Percentiles rank a stretch among this genome's conserved stretches.
phyloP scores from a whole-genome alignment of 441 rosid genomes.

The Brassica hybrid region DNA sequence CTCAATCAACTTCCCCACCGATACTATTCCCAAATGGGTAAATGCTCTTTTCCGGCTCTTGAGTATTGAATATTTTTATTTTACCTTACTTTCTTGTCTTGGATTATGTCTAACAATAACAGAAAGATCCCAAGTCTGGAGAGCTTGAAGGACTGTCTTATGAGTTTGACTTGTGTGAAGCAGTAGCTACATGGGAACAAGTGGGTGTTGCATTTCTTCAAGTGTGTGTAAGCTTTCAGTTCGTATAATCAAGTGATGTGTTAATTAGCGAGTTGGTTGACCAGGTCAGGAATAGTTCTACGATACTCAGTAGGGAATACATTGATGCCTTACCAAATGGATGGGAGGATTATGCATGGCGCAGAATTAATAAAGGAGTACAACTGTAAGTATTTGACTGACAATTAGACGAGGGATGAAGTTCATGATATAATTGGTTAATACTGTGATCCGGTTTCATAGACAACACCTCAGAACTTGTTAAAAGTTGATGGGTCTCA shows the following conservation, averaged over 20 bases:
- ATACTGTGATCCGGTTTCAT: background rate
- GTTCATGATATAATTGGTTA: background rate
- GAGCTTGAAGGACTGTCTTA: constrained; percentile 80
- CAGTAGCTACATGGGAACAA: constrained; percentile 96
- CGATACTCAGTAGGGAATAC: constrained; percentile 87
- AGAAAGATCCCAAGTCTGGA: constrained; percentile 92
- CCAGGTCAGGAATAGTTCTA: constrained; percentile 91
- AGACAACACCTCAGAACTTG: background rate
- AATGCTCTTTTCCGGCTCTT: constrained; percentile 7
- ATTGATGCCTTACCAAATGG: constrained; percentile 93
- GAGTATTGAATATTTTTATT: background rate
- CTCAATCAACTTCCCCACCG: constrained; percentile 67
- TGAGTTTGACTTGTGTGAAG: constrained; percentile 87
- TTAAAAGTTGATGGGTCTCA: constrained; percentile 3
- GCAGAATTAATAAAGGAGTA: constrained; percentile 87
- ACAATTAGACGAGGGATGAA: background rate
- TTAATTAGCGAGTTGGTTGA: constrained; percentile 59
- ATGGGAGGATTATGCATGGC: constrained; percentile 99
- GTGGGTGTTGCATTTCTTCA: constrained; percentile 48
- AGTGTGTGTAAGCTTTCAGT: constrained; percentile 14
- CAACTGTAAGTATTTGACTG: constrained; percentile 64
- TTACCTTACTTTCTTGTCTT: constrained; percentile 6
- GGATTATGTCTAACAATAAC: constrained; percentile 29
- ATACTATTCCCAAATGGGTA: constrained; percentile 93
- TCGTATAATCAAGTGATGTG: constrained; percentile 45